These are phyloP conservation scores for Melanopsichium pennsylvanicum DNA, from an alignment of 1,284 basidiomycete species.

Conservation along the genomic window DNA sequence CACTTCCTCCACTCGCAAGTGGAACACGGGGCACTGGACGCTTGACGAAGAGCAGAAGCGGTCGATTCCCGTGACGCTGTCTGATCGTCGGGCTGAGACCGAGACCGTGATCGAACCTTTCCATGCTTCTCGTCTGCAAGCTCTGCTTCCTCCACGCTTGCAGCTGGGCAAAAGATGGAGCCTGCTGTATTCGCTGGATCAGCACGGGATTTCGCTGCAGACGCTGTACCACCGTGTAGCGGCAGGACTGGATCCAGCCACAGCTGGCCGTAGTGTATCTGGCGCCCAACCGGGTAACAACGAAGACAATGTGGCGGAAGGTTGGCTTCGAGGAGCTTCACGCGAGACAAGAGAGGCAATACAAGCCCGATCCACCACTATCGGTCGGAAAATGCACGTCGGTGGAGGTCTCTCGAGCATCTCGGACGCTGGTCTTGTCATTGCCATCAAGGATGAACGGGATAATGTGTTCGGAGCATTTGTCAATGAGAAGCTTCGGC, in stretches of 20 bases:
- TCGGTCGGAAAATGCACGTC: conserved; percentile 19
- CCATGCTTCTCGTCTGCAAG: conserved; percentile 58
- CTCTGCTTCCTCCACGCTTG: conserved; percentile 76
- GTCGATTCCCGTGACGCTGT: conserved; percentile 50
- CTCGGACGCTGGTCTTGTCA: conserved; percentile 54
- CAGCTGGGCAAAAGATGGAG: conserved; percentile 83
- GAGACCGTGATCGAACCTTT: conserved; percentile 48
- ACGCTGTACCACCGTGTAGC: conserved; percentile 71
- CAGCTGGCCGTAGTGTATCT: conserved; percentile 2
- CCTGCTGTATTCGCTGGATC: conserved; percentile 89
- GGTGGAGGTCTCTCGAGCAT: conserved; percentile 44
- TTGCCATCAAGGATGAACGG: conserved; percentile 56
- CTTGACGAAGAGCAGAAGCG: conserved; percentile 34
- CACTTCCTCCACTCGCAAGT: conserved; percentile 30
- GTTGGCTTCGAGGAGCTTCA: conserved; percentile 56
- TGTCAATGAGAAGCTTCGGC: conserved; percentile 58
- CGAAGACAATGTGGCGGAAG: conserved; percentile 26
- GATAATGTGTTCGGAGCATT: conserved; percentile 64
- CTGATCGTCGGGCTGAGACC: conserved; percentile 56
- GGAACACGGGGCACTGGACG: conserved; percentile 63
- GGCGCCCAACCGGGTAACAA: conserved; percentile 1
- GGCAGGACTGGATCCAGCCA: conserved; percentile 33
- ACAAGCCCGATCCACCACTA: conserved; percentile 4
- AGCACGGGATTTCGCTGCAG: conserved; percentile 89
- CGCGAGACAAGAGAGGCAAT: conserved; percentile 44